phyloP scores from a whole-genome alignment of 495 filamentous ascomycete species.

The Hypoxylon rickii region DNA sequence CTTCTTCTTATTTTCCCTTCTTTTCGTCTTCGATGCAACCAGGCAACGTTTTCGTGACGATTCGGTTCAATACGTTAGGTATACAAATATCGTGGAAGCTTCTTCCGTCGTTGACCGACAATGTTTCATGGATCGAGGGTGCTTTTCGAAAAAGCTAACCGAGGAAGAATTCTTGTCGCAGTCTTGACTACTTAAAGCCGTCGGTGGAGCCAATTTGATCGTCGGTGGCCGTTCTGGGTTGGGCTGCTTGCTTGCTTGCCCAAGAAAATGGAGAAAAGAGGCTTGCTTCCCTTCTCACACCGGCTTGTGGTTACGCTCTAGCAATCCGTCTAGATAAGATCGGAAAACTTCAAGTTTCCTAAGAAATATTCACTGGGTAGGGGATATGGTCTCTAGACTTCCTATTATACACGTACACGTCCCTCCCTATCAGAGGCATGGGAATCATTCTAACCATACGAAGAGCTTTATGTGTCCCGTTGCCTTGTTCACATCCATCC shows the following conservation, averaged over 20 bases:
- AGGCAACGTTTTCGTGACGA: not conserved
- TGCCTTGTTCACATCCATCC: constrained; percentile 27
- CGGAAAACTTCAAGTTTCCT: constrained; percentile 25
- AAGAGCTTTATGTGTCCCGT: constrained; percentile 7
- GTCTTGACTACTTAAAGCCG: constrained; percentile 30
- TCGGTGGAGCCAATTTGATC: constrained; percentile 29
- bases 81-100: constrained; percentile 6
- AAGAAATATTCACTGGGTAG: constrained; percentile 20
- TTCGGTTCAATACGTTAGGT: constrained; percentile 2
- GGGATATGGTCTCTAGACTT: constrained; percentile 24
- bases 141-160: constrained; percentile 15
- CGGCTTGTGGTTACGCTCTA: constrained; percentile 11
- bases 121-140: constrained; percentile 1
- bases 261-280: constrained; percentile 20
- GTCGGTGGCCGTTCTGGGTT: constrained; percentile 35
- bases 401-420: constrained; percentile 35
- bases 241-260: constrained; percentile 28
- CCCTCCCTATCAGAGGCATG: constrained; percentile 1
- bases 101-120: constrained; percentile 26
- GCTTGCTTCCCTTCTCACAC: constrained; percentile 12
- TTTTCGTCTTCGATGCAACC: not conserved
- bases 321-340: constrained; percentile 20
- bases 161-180: constrained; percentile 12
- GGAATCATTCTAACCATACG: constrained; percentile 11
- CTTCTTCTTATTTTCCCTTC: not conserved